Evolutionary conservation across 306 rosid species (phyloP).

Genomic region (Gastrolobium bilobum): DNA sequence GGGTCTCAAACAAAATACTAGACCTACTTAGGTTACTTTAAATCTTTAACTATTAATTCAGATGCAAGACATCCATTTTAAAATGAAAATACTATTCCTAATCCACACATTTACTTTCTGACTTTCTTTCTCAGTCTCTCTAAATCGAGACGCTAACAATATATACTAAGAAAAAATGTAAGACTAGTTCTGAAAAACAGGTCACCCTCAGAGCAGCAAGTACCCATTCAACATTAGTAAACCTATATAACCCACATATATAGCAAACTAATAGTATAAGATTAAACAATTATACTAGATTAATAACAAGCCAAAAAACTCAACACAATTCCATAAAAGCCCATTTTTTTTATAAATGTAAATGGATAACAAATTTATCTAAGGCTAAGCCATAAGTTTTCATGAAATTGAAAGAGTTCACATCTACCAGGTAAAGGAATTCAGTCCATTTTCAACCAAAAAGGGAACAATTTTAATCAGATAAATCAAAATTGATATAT

Average conservation of each 20-base stretch:
- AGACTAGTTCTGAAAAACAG: background rate
- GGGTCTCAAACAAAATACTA: background rate
- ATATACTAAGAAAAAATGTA: background rate
- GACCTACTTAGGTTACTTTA: background rate
- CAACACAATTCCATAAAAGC: background rate
- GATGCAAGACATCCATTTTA: background rate
- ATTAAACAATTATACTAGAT: background rate
- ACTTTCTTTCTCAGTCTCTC: background rate
- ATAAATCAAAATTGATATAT: constrained; percentile 13
- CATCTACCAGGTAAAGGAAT: background rate
- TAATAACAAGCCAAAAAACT: constrained; percentile 2
- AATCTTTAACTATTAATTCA: no score
- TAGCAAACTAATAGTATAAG: background rate
- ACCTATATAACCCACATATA: background rate
- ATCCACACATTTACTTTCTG: background rate
- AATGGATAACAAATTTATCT: background rate
- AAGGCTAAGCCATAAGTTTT: background rate
- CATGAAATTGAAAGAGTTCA: background rate
- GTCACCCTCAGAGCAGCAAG: background rate
- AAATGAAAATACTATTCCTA: background rate
- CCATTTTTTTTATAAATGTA: background rate
- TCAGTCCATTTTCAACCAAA: background rate
- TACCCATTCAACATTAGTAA: background rate
- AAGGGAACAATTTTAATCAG: background rate
- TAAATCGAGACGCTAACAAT: background rate